phyloP scores from a whole-genome alignment of 768 basidiomycete genomes.

The Clitopilus hobsonii region DNA sequence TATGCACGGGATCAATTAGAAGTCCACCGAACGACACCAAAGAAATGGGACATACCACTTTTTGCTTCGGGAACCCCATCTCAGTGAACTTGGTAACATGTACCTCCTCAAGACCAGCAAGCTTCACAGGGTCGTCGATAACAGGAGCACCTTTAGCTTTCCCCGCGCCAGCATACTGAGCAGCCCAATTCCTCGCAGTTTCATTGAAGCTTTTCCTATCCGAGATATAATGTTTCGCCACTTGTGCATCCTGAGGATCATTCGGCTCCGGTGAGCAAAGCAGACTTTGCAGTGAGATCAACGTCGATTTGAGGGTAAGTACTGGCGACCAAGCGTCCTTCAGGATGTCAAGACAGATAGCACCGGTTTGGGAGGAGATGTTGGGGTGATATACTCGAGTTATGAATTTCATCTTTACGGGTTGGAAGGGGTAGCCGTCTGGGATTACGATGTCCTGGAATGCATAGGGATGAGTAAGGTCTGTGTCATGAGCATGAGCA shows the following conservation, averaged over 20 bases:
- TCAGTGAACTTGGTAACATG: constrained; percentile 83
- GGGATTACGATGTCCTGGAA: constrained; percentile 90
- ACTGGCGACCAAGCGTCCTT: constrained; percentile 95
- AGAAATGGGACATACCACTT: constrained; percentile 65
- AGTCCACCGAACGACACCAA: constrained; percentile 1
- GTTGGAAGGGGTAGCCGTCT: constrained; percentile 87
- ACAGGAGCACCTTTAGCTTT: constrained; percentile 44
- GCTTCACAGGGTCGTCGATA: constrained; percentile 58
- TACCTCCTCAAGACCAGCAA: constrained; percentile 77
- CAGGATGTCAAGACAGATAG: constrained; percentile 88
- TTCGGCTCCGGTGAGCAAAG: constrained; percentile 93
- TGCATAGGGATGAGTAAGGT: not conserved
- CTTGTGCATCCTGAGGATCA: constrained; percentile 97
- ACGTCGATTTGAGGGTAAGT: constrained; percentile 90
- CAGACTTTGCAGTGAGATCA: constrained; percentile 91
- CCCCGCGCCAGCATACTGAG: constrained; percentile 77
- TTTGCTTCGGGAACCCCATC: constrained; percentile 75
- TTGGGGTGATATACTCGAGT: constrained; percentile 98
- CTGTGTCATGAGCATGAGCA: not conserved
- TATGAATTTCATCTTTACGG: constrained; percentile 98
- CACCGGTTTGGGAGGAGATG: constrained; percentile 88
- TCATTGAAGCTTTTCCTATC: constrained; percentile 84
- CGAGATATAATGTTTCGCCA: constrained; percentile 94
- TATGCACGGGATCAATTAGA: constrained; percentile 20
- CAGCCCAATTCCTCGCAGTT: constrained; percentile 92